Evolutionary conservation across 2,329 filamentous ascomycete species (phyloP).

Genomic region (Herpotrichia juniperi): DNA sequence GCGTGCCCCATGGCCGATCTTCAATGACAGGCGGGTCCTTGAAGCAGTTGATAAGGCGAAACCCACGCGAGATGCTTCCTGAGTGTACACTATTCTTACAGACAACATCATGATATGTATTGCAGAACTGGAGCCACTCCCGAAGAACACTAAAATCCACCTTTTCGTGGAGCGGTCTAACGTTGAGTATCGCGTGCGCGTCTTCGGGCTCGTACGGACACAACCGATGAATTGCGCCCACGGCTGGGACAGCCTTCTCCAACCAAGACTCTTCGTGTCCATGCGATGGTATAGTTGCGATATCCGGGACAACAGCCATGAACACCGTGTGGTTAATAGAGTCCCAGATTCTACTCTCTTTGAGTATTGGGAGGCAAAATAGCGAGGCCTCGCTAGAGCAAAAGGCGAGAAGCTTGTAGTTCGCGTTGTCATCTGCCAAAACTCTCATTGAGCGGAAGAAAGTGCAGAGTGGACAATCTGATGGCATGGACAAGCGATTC

Average conservation of each 20-base stretch:
- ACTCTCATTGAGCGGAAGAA: constrained; percentile 11
- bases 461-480: constrained; percentile 1
- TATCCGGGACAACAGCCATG: constrained; percentile 19
- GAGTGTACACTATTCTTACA: constrained; percentile 9
- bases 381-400: constrained; percentile 15
- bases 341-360: background rate
- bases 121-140: constrained; percentile 10
- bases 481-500: background rate
- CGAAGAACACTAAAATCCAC: constrained; percentile 4
- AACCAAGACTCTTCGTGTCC: constrained; percentile 13
- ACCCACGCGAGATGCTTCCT: constrained; percentile 7
- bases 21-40: constrained; percentile 6
- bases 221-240: constrained; percentile 10
- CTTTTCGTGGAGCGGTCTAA: constrained; percentile 1
- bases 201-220: background rate
- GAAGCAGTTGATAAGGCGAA: constrained; percentile 14
- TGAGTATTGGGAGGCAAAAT: constrained; percentile 4
- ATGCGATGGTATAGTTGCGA: background rate
- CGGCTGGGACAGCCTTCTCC: constrained; percentile 12
- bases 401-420: constrained; percentile 19
- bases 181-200: constrained; percentile 1
- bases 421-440: constrained; percentile 8
- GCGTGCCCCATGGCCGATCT: constrained; percentile 4
- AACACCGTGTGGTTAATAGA: constrained; percentile 8
- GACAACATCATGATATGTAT: constrained; percentile 3